phyloP scores from a whole-genome alignment of 176 grass and related monocot species.

The Oryza punctata region DNA sequence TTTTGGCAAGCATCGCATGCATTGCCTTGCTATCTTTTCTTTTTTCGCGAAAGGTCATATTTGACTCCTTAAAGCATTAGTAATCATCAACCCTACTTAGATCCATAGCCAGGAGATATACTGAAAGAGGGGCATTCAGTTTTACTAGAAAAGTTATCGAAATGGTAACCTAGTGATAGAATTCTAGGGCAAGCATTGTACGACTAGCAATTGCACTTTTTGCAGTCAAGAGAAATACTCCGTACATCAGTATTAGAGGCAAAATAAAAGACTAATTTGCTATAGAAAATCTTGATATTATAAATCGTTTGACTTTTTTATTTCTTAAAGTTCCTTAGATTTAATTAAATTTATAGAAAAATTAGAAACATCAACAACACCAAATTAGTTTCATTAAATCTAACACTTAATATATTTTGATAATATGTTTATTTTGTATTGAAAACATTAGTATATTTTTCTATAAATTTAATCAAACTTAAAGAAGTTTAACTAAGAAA shows the following conservation, averaged over 20 bases:
- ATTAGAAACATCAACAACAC: too few relatives aligned
- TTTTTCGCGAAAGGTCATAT: not conserved
- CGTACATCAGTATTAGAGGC: not conserved
- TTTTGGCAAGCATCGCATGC: conserved; percentile 25
- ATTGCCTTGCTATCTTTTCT: not conserved
- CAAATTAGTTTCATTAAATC: too few relatives aligned
- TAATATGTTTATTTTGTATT: too few relatives aligned
- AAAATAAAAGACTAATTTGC: not conserved
- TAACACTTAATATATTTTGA: too few relatives aligned
- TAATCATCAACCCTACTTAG: not conserved
- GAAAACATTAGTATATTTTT: too few relatives aligned
- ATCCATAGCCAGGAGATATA: not conserved
- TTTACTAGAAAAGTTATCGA: not conserved
- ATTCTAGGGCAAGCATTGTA: not conserved
- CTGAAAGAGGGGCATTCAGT: not conserved
- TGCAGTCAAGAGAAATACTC: not conserved
- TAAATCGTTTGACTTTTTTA: too few relatives aligned
- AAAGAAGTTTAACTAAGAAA: too few relatives aligned
- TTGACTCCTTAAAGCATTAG: not conserved
- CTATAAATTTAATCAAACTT: too few relatives aligned
- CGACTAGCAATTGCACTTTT: not conserved
- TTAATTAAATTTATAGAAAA: too few relatives aligned
- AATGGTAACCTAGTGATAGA: not conserved
- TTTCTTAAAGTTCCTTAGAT: too few relatives aligned
- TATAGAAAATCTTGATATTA: too few relatives aligned